Evolutionary conservation across 371 early-diverging fungal genomes (phyloP).

Genomic region (Fennellomyces sp.): DNA sequence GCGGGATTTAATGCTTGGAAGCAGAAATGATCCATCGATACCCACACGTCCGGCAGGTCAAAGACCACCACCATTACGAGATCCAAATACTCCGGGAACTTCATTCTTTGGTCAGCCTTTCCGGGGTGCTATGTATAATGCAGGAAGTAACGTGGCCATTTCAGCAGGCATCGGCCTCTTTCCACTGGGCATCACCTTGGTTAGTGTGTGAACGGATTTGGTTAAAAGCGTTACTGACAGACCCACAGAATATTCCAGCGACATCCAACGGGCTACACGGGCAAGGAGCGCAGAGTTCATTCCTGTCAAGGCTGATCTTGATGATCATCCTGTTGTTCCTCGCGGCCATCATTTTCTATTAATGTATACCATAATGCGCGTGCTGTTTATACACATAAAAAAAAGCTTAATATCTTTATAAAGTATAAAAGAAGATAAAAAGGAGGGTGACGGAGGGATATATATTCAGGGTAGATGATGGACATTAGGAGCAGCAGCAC

Average conservation of each 20-base stretch:
- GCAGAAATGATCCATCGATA: conserved; percentile 46
- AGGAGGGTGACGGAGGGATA: too few species aligned
- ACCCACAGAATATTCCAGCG: conserved; percentile 36
- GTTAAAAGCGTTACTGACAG: too few species aligned
- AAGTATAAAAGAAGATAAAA: background rate
- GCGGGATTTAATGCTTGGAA: background rate
- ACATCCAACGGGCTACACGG: conserved; percentile 13
- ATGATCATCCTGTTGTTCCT: conserved; percentile 11
- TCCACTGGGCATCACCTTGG: conserved; percentile 62
- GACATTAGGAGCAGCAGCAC: conserved; percentile 9
- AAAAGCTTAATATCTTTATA: background rate
- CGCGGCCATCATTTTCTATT: conserved; percentile 8
- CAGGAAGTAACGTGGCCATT: conserved; percentile 41
- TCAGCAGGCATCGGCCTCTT: conserved; percentile 52
- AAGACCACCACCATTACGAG: conserved; percentile 63
- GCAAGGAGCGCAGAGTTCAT: conserved; percentile 6
- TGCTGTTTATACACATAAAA: too few species aligned
- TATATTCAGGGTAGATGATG: background rate
- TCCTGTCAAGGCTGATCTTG: conserved; percentile 10
- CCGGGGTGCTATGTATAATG: conserved; percentile 48
- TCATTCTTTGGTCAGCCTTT: conserved; percentile 47
- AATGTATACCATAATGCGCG: too few species aligned
- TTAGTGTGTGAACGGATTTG: conserved; percentile 28
- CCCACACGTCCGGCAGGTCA: conserved; percentile 75
- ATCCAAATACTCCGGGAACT: conserved; percentile 41